These are phyloP conservation scores for Immersiella caudata DNA, from an alignment of 495 filamentous ascomycete genomes.

Conservation along the genomic window DNA sequence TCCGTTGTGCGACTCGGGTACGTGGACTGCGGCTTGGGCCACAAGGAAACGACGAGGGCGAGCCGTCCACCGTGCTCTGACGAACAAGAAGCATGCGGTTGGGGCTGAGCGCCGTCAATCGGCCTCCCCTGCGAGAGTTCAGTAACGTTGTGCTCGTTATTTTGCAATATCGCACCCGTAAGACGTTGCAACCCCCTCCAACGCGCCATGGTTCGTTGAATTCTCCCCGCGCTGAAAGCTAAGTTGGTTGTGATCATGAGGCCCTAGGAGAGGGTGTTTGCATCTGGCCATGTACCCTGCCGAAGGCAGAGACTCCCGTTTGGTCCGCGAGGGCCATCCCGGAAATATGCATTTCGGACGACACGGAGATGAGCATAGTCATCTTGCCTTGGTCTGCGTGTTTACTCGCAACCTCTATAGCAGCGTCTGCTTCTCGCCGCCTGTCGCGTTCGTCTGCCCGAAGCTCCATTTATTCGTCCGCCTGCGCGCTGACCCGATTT, in stretches of 20 bases:
- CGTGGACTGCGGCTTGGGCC: background rate
- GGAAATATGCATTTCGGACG: constrained; percentile 33
- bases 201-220: background rate
- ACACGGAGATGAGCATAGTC: constrained; percentile 36
- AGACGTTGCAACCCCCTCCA: constrained; percentile 16
- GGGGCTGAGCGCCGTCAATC: background rate
- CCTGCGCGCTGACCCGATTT: background rate
- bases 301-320: constrained; percentile 25
- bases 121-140: background rate
- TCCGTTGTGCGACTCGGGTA: background rate
- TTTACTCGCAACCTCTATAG: background rate
- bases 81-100: background rate
- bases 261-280: constrained; percentile 25
- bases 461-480: too few relatives aligned
- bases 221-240: background rate
- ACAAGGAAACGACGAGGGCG: background rate
- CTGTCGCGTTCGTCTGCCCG: background rate
- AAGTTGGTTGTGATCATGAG: constrained; percentile 1
- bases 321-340: constrained; percentile 18
- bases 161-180: constrained; percentile 17
- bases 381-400: constrained; percentile 11
- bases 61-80: background rate
- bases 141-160: background rate
- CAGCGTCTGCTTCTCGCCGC: background rate
- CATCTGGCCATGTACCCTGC: constrained; percentile 34